phyloP scores from a whole-genome alignment of 441 rosid species.

The Eruca vesicaria region DNA sequence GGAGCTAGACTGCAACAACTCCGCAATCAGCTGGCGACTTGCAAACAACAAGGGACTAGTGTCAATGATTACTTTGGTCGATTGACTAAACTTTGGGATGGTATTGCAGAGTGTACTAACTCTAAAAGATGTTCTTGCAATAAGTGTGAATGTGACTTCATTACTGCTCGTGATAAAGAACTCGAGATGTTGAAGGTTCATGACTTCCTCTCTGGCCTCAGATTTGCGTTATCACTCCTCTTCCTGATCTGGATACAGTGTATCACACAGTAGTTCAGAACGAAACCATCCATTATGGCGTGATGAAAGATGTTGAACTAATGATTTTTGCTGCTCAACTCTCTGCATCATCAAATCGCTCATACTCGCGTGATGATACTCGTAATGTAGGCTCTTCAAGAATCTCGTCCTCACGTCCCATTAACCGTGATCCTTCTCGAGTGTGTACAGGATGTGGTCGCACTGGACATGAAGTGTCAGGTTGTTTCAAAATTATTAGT shows the following conservation, averaged over 20 bases:
- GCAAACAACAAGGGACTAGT: neutral
- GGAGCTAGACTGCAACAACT: neutral
- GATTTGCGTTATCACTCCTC: neutral
- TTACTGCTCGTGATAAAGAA: neutral
- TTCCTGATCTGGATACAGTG: neutral
- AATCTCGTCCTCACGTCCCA: neutral
- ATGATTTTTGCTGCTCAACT: neutral
- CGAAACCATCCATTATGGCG: neutral
- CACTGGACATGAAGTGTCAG: neutral
- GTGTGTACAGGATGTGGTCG: neutral
- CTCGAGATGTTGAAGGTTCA: neutral
- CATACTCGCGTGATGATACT: neutral
- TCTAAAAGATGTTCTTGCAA: neutral
- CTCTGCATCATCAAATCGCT: neutral
- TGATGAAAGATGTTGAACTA: neutral
- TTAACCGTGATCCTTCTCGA: neutral
- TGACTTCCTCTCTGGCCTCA: neutral
- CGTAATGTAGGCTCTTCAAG: neutral
- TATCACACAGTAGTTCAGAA: neutral
- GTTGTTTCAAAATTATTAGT: neutral
- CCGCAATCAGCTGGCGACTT: neutral
- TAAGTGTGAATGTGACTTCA: neutral
- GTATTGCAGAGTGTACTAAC: neutral
- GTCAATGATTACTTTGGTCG: neutral
- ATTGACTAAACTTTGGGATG: neutral